Base-by-base conservation (phyloP, 768 basidiomycete species). In the Leccinum sublutescens region DNA sequence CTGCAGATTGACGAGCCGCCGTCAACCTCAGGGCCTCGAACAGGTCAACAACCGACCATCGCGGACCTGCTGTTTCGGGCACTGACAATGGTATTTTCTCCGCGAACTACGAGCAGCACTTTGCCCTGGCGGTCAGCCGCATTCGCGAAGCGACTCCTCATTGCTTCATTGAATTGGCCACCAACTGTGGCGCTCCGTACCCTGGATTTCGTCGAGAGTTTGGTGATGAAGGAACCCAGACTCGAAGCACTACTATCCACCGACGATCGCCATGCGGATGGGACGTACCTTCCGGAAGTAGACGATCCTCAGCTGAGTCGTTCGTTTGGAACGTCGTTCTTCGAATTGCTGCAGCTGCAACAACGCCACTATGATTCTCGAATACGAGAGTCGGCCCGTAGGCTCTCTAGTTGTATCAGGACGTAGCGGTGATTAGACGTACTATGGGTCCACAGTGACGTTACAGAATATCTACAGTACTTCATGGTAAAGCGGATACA, bases 111-210 rank as follows among this genome's bases (percentile, higher is more conserved):
- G 55, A 82, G 83, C 5, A 75, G 76, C 48, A 70, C 83, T 27
- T 84, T 92, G 25, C 77, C 87, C 61, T 82, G 86, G 82, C 87
- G 93, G 65, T 83, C 88, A 47, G 92, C 94, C 48, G 93, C 96
- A 2, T 98, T 98, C 74, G 82, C 90, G 55, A 98, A 98, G 76
- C 90, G 96, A n/a, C 80, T 98, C 50, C 79, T 96, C 29, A 81
- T 82, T 51, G 86, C 88, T 34, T 84, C 88, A 5, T 78, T 98
- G 43, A 86, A 90, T 68, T 95, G 95, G 87, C 83, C 95, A 0
- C 80, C 91, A 4, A 66, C 74, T 1, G 78, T 82, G 11, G 85
- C 86, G 19, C 75, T 87, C 49, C 86, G 87, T 31, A 79, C 88
- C 19, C 72, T 98, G 40, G 85, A 85, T 34, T 91, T 97, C 64